These are phyloP conservation scores for Sungouiozyma intestinalis DNA, from an alignment of 805 yeast species.

Conservation along the genomic window DNA sequence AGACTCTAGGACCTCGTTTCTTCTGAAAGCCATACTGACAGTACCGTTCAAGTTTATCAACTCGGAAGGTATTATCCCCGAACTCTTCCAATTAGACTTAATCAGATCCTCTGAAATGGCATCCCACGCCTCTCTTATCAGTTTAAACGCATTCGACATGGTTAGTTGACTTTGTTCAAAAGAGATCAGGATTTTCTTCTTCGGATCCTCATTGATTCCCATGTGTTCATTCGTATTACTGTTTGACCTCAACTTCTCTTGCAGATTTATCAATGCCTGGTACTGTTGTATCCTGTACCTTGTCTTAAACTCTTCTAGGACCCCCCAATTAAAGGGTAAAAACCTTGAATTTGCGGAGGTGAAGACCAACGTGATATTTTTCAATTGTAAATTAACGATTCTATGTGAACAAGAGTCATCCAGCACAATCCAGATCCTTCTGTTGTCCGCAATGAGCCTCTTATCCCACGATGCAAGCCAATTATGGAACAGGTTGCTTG, in stretches of 20 bases:
- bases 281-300: conserved; percentile 51
- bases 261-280: conserved; percentile 27
- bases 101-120: conserved; percentile 29
- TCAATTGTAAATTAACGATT: conserved; percentile 41
- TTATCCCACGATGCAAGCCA: conserved; percentile 53
- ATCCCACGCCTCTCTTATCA: conserved; percentile 51
- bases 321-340: conserved; percentile 56
- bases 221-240: not conserved
- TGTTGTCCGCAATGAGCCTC: conserved; percentile 36
- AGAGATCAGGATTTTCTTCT: conserved; percentile 16
- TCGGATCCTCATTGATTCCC: not conserved
- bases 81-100: conserved; percentile 35
- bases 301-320: conserved; percentile 49
- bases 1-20: conserved; percentile 31
- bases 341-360: conserved; percentile 34
- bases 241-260: conserved; percentile 11
- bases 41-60: conserved; percentile 23
- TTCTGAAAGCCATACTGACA: conserved; percentile 25
- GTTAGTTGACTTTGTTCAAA: conserved; percentile 38
- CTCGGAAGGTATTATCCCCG: conserved; percentile 32
- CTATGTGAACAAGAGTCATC: conserved; percentile 59
- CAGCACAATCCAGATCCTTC: conserved; percentile 45
- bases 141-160: conserved; percentile 45
- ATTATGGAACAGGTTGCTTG: conserved; percentile 51
- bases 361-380: conserved; percentile 32